A percentile compares a stretch with the other conserved stretches of the same genome.
Conservation (phyloP, 2,329 filamentous ascomycete genomes). For the Biscogniauxia sp. region DNA sequence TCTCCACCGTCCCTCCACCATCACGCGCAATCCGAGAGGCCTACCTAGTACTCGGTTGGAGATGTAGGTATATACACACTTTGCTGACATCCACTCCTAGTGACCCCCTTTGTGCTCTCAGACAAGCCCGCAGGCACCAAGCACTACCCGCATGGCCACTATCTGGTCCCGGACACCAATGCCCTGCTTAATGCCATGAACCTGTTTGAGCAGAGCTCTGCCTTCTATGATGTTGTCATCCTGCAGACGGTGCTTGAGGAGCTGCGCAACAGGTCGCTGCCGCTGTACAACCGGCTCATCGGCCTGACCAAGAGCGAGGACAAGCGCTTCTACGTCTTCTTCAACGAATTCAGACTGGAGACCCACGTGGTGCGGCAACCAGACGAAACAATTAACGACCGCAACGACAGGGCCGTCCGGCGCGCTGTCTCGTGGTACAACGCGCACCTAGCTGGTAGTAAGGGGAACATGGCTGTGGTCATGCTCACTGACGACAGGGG, state of each 20-base stretch:
- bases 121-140: slow-evolving; percentile 83
- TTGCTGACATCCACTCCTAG: slow-evolving; percentile 42
- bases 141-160: slow-evolving; percentile 81
- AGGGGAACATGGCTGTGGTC: slow-evolving; percentile 68
- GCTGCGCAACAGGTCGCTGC: slow-evolving; percentile 87
- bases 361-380: slow-evolving; percentile 75
- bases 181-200: slow-evolving; percentile 95
- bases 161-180: slow-evolving; percentile 94
- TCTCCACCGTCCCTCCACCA: too few species aligned
- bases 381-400: slow-evolving; percentile 90
- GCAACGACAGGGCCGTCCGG: slow-evolving; percentile 90
- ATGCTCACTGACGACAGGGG: slow-evolving; percentile 94
- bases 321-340: slow-evolving; percentile 97
- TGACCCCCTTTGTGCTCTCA: slow-evolving; percentile 81
- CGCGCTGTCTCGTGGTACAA: slow-evolving; percentile 87
- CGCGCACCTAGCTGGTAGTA: slow-evolving; percentile 70
- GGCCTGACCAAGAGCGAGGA: slow-evolving; percentile 91
- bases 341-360: slow-evolving; percentile 95
- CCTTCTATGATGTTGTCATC: slow-evolving; percentile 95
- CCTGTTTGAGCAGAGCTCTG: slow-evolving; percentile 85
- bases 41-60: too few species aligned
- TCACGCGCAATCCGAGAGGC: too few species aligned
- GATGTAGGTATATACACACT: slow-evolving; percentile 12
- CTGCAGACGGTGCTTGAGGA: slow-evolving; percentile 96
- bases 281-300: slow-evolving; percentile 90